Conservation (phyloP, 495 filamentous ascomycete genomes). For the Jackrogersella multiformis region DNA sequence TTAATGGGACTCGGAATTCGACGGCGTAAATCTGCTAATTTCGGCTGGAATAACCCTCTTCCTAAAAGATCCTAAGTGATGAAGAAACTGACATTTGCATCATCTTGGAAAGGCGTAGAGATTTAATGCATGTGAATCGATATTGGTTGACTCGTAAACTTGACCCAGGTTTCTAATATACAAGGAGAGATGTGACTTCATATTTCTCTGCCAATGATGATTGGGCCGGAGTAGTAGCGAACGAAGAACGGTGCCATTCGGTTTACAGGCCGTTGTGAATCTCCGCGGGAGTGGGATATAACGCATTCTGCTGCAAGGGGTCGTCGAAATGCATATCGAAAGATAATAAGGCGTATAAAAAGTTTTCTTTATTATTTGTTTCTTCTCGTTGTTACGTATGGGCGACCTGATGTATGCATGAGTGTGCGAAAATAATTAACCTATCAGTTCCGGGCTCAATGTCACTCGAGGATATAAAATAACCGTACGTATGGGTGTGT, state of each 20-base stretch:
- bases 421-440: conserved; percentile 14
- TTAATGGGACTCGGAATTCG: conserved; percentile 19
- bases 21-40: conserved; percentile 29
- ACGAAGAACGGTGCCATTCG: conserved; percentile 20
- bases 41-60: conserved; percentile 3
- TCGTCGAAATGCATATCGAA: conserved; percentile 29
- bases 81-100: conserved; percentile 9
- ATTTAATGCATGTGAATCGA: conserved; percentile 5
- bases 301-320: conserved; percentile 40
- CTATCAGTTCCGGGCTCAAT: conserved; percentile 25
- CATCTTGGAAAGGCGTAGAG: conserved; percentile 16
- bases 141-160: conserved; percentile 20
- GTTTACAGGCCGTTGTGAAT: conserved; percentile 19
- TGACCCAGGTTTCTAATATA: conserved; percentile 29
- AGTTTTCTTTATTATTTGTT: too few species aligned
- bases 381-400: conserved; percentile 33
- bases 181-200: conserved; percentile 9
- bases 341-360: too few species aligned
- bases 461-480: conserved; percentile 36
- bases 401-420: conserved; percentile 24
- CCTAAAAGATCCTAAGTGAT: not conserved
- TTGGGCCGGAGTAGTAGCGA: conserved; percentile 34
- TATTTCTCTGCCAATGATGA: conserved; percentile 13
- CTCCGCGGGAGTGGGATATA: conserved; percentile 31
- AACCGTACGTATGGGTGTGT: conserved; percentile 22